Base-by-base conservation (phyloP, 768 basidiomycete species). In the Boletellus emodensis region DNA sequence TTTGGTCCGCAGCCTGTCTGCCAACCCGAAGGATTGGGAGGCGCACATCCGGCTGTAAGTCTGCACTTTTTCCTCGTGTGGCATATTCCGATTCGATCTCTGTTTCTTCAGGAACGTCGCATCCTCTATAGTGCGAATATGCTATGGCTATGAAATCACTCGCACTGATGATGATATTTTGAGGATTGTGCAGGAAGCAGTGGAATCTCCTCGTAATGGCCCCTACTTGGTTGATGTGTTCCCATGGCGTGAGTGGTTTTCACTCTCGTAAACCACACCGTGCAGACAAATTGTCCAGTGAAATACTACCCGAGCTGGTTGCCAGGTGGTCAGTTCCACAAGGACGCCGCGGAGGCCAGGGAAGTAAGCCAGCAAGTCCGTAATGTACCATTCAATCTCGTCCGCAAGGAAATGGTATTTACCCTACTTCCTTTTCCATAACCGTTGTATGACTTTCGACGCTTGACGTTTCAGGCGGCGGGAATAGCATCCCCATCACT, bases 241-340 rank as follows among this genome's bases (percentile, higher is more conserved):
- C 22, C 46, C 56, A 2, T 33, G 40, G 28, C 17, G 56, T 51
- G 24, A 51, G 55, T 33, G 4, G 20, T 15, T n/a, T 17, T 22
- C 15, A 1, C 24, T 5, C n/a, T 42, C 12, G n/a, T 20, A 20
- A 17, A 22, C 12, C 0, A 30, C 10, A 10, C 17, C n/a, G 17
- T 18, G 12, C 17, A 11, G 51, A 11, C 9, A n/a, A 20, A 24
- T 12, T 14, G 24, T 18, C 2, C 14, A 56, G 55, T 53, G n/a
- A 57, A 42, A 44, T 50, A 52, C 35, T 55, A 52, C n/a, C 56
- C 53, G n/a, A 30, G 56, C 18, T 57, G 49, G 56, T 35, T 57
- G 26, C 56, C 56, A 20, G 53, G 53, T 10, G 53, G 53, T 18
- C 15, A 40, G 10, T 55, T 58, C n/a, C 36, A 55, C 15, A 44